Base-by-base conservation (phyloP, 352 stramenopile genomes). In the Phytophthora vignae region DNA sequence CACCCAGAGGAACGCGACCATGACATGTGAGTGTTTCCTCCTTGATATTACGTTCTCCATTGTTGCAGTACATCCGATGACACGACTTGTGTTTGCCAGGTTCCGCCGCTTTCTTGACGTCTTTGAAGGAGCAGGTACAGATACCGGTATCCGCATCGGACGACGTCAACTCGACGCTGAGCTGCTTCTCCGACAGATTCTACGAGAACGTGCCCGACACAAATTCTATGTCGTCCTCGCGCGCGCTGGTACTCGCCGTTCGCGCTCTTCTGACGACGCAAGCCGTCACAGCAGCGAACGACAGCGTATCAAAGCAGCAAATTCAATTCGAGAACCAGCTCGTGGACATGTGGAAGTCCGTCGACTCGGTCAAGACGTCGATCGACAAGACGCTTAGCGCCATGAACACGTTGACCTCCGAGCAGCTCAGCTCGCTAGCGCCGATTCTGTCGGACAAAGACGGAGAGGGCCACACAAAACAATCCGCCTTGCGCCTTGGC, bases 231-330 rank as follows among this genome's bases (percentile, higher is more conserved):
- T 82, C 74, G 6, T 76, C 71, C 27, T 82, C 71, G 0, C 57
- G 65, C 22, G 55, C 55, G 5, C 63, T 79, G 14, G 21, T 82
- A 17, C 63, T 82, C 25, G 58, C 71, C 19, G 71, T 82, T 3
- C 74, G 74, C n/a, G 61, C 71, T 27, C 25, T 82, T 17, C 52
- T 82, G 67, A 76, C 61, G 21, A 68, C 62, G 2, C 71, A 79
- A 69, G 67, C 49, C 50, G 63, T 62, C 15, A 67, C 60, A 15
- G 44, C 63, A 48, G 54, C 64, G 14, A 71, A 71, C 22, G 55
- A 67, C 27, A 74, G 54, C 12, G 52, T 72, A 61, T 52, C 58
- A 36, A 50, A 69, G 33, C 71, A 82, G 40, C 64, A 78, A 69
- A 64, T 38, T 17, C 31, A 79, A 42, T 58, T 79, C 38, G 49